Conservation (phyloP, 139 green algal species). For the Ostreobium quekettii region DNA sequence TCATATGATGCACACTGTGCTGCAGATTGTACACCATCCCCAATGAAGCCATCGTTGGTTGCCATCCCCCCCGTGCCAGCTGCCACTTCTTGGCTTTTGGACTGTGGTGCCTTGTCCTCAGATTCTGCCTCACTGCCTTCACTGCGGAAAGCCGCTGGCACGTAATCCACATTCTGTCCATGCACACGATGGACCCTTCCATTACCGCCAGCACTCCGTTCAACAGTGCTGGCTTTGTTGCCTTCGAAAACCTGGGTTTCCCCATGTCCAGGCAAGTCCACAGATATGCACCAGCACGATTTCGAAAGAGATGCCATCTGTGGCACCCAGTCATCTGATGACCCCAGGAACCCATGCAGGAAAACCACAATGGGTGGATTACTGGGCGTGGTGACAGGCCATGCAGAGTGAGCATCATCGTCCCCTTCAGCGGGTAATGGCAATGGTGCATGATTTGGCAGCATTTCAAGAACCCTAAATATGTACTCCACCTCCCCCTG, state of each 20-base stretch:
- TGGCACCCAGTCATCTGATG: slow-evolving; percentile 55
- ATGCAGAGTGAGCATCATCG: background rate
- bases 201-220: no score
- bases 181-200: no score
- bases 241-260: slow-evolving; percentile 26
- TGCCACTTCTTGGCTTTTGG: background rate
- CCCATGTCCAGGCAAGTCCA: slow-evolving; percentile 77
- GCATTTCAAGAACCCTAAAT: no score
- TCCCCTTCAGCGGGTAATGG: background rate
- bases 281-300: slow-evolving; percentile 37
- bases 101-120: background rate
- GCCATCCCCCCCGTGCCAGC: background rate
- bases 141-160: background rate
- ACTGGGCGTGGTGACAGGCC: background rate
- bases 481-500: no score
- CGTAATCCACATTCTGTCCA: no score
- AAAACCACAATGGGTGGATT: slow-evolving; percentile 43
- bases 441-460: background rate
- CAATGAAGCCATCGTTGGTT: no score
- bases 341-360: slow-evolving; percentile 81
- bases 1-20: no score
- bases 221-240: no score
- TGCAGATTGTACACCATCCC: no score
- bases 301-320: slow-evolving; percentile 44
- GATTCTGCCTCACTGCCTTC: slow-evolving; percentile 3